Conservation (phyloP, 495 filamentous ascomycete genomes). For the Aspergillus diversus region DNA sequence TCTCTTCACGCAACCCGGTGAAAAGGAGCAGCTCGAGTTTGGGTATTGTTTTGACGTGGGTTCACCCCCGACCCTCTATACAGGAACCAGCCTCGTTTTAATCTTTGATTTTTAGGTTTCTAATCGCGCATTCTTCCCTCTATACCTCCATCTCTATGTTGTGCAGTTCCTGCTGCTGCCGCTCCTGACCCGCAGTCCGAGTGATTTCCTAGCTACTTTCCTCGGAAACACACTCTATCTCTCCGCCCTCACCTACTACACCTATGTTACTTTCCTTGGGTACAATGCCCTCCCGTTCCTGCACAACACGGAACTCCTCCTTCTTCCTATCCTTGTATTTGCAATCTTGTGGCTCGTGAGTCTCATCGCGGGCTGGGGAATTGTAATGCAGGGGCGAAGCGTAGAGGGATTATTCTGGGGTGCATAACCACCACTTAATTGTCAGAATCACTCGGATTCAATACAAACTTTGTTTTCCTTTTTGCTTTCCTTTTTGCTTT, state of each 20-base stretch:
- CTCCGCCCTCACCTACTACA: constrained; percentile 70
- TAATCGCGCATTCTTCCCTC: constrained; percentile 73
- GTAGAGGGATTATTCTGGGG: constrained; percentile 53
- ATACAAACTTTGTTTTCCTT: neutral
- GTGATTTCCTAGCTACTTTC: constrained; percentile 62
- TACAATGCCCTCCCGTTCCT: constrained; percentile 77
- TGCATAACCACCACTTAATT: constrained; percentile 27
- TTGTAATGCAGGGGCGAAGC: constrained; percentile 48
- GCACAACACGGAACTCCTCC: constrained; percentile 71
- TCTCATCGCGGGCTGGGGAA: constrained; percentile 53
- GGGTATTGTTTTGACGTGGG: constrained; percentile 79
- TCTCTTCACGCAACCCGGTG: constrained; percentile 58
- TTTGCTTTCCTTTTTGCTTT: neutral
- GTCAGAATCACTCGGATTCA: neutral
- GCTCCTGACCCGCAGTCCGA: constrained; percentile 49
- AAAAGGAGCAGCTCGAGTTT: constrained; percentile 68
- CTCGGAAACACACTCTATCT: constrained; percentile 74
- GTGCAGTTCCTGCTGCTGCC: constrained; percentile 74
- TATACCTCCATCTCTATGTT: constrained; percentile 74
- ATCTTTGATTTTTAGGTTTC: constrained; percentile 52
- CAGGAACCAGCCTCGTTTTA: neutral
- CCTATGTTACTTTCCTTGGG: constrained; percentile 72
- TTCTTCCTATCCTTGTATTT: constrained; percentile 64
- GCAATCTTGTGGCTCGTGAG: constrained; percentile 66
- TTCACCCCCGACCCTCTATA: neutral